Evolutionary conservation across 176 grass and related monocot species (phyloP).

Genomic region (Carex myosuroides): DNA sequence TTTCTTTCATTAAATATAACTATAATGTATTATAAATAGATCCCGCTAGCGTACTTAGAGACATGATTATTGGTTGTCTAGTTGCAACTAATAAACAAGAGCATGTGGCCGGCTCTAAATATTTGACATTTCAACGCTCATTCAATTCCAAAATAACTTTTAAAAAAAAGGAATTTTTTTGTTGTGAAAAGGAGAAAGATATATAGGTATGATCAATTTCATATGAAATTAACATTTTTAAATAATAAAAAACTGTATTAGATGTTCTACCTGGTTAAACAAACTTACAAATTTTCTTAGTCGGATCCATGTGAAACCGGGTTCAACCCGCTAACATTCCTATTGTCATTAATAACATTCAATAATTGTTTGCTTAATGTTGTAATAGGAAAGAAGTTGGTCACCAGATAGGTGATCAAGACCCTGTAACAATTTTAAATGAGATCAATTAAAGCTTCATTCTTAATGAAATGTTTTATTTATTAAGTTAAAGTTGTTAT

Average conservation of each 20-base stretch:
- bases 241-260: not conserved
- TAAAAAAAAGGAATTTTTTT: not conserved
- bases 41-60: not conserved
- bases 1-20: constrained; percentile 1
- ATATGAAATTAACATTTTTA: not conserved
- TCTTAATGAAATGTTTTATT: not conserved
- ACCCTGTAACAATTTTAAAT: constrained; percentile 10
- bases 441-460: not conserved
- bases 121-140: not conserved
- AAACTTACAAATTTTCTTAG: not conserved
- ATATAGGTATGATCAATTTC: too few species aligned
- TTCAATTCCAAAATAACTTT: not conserved
- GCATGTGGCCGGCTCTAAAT: not conserved
- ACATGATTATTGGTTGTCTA: constrained; percentile 13
- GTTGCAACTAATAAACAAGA: constrained; percentile 3
- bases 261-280: not conserved
- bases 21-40: not conserved
- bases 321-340: not conserved
- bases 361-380: constrained; percentile 1
- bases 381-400: not conserved
- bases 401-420: constrained; percentile 7
- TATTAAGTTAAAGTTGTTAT: not conserved
- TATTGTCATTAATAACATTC: not conserved
- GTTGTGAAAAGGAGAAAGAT: not conserved
- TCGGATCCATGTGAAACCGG: not conserved